A percentile compares a stretch with the other conserved stretches of the same genome.
Evolutionary conservation across 768 basidiomycete species (phyloP).

Genomic region (Agaricus sinodeliciosus): DNA sequence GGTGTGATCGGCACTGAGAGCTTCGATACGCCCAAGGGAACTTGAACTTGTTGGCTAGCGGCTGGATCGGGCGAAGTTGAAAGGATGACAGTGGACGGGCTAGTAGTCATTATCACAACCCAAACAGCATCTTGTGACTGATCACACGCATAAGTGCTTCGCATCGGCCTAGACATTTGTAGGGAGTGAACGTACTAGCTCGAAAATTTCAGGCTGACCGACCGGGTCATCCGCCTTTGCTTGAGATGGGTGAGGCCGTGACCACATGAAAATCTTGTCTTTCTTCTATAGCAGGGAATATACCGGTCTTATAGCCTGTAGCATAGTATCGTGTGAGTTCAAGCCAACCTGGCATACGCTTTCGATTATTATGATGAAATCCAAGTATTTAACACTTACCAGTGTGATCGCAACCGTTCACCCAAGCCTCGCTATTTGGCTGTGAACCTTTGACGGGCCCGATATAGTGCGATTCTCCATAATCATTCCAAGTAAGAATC

Average conservation of each 20-base stretch:
- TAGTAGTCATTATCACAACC: conserved; percentile 60
- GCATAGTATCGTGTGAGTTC: conserved; percentile 61
- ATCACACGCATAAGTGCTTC: background rate
- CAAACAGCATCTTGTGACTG: conserved; percentile 61
- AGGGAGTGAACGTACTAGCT: conserved; percentile 39
- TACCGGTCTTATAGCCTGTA: conserved; percentile 65
- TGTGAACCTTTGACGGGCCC: conserved; percentile 70
- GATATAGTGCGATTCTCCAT: conserved; percentile 73
- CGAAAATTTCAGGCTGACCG: conserved; percentile 47
- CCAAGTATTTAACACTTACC: conserved; percentile 20
- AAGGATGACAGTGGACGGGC: conserved; percentile 49
- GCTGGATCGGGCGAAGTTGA: conserved; percentile 32
- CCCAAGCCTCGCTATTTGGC: conserved; percentile 70
- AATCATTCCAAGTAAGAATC: conserved; percentile 69
- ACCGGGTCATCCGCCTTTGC: conserved; percentile 52
- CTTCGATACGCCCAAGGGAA: conserved; percentile 54
- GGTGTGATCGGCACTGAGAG: conserved; percentile 50
- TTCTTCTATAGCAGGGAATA: conserved; percentile 48
- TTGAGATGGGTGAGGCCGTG: conserved; percentile 54
- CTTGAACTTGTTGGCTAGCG: conserved; percentile 36
- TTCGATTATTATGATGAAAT: background rate
- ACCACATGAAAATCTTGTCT: conserved; percentile 65
- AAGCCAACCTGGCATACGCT: conserved; percentile 45
- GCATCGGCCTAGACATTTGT: conserved; percentile 7
- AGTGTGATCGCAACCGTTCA: conserved; percentile 55